Evolutionary conservation across 495 filamentous ascomycete genomes (phyloP).

Genomic region (Hamigera avellanea): DNA sequence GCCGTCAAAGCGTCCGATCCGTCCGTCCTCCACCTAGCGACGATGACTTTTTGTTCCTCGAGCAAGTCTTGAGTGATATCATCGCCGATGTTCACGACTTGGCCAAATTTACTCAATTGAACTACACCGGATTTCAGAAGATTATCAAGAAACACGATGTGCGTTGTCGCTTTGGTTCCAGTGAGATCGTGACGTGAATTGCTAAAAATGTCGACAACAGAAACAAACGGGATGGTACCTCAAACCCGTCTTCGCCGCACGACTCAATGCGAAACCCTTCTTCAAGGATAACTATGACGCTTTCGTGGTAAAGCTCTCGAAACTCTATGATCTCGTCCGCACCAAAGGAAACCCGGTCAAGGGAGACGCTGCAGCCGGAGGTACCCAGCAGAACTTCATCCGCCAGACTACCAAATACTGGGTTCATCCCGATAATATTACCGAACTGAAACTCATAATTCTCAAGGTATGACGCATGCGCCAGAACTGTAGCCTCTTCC

Average conservation of each 20-base stretch:
- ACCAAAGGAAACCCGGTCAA: conserved; percentile 86
- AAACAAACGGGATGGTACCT: conserved; percentile 94
- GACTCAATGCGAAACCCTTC: conserved; percentile 91
- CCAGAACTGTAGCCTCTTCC: no score
- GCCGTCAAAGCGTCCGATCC: conserved; percentile 14
- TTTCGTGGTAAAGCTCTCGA: conserved; percentile 89
- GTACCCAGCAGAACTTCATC: conserved; percentile 88
- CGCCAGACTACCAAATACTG: conserved; percentile 98
- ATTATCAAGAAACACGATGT: conserved; percentile 99
- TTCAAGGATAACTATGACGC: conserved; percentile 98
- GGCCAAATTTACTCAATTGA: conserved; percentile 96
- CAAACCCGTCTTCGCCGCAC: conserved; percentile 84
- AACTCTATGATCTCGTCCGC: conserved; percentile 86
- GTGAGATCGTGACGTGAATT: not conserved
- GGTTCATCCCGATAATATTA: conserved; percentile 98
- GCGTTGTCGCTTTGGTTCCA: conserved; percentile 18
- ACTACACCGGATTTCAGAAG: conserved; percentile 99
- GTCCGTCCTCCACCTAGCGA: conserved; percentile 43
- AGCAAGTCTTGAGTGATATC: conserved; percentile 92
- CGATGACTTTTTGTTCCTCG: conserved; percentile 87
- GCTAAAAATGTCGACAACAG: conserved; percentile 29
- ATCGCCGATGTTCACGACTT: conserved; percentile 98
- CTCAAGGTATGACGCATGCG: conserved; percentile 52
- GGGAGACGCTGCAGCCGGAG: conserved; percentile 85
- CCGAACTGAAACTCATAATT: conserved; percentile 93